phyloP scores from a whole-genome alignment of 2,329 filamentous ascomycete genomes.

The Periconia sp. region DNA sequence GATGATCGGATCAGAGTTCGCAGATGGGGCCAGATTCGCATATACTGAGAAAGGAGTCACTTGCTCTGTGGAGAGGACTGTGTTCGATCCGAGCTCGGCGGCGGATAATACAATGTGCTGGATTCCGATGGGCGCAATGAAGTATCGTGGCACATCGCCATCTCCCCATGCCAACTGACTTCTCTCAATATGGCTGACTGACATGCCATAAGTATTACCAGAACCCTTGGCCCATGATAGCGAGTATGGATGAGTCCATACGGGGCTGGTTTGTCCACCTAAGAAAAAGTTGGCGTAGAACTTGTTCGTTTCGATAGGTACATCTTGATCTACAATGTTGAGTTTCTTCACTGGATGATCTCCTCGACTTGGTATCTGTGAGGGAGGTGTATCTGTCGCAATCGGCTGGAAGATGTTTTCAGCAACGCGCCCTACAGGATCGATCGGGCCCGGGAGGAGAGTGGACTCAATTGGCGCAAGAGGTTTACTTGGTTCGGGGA shows the following conservation, averaged over 20 bases:
- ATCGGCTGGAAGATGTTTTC: constrained; percentile 51
- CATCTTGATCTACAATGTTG: constrained; percentile 44
- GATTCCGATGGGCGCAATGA: constrained; percentile 84
- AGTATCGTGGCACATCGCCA: constrained; percentile 63
- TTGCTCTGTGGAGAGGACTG: constrained; percentile 61
- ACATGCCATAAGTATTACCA: constrained; percentile 77
- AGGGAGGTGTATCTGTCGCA: constrained; percentile 46
- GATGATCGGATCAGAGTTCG: constrained; percentile 64
- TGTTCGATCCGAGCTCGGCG: constrained; percentile 69
- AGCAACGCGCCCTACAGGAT: constrained; percentile 18
- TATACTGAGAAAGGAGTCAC: constrained; percentile 66
- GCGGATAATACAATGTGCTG: constrained; percentile 84
- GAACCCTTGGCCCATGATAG: constrained; percentile 53
- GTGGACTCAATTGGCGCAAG: constrained; percentile 36
- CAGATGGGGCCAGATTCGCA: constrained; percentile 68
- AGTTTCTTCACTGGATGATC: constrained; percentile 51
- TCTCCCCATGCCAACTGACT: constrained; percentile 63
- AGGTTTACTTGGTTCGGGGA: constrained; percentile 24
- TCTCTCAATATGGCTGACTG: constrained; percentile 76
- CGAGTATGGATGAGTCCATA: constrained; percentile 73
- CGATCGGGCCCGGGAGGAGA: constrained; percentile 34
- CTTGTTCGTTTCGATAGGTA: constrained; percentile 75
- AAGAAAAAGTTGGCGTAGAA: constrained; percentile 77
- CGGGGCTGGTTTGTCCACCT: constrained; percentile 69
- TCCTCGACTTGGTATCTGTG: constrained; percentile 41